phyloP scores from a whole-genome alignment of 176 grass and related monocot species.

The Secale cereale region DNA sequence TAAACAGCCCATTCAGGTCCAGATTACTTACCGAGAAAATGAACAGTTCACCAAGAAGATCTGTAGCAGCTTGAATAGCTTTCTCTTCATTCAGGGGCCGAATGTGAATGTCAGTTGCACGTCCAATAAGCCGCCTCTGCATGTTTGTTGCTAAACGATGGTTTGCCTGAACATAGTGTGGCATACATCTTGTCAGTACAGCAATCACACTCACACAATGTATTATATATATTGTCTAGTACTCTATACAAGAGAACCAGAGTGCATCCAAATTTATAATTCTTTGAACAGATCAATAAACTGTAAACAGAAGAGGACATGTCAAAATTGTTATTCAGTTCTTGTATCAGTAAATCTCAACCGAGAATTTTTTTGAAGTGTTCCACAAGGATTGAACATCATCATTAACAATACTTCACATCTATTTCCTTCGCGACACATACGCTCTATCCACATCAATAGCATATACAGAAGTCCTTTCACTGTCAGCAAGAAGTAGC shows the following conservation, averaged over 20 bases:
- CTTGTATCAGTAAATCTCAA: neutral
- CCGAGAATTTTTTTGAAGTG: neutral
- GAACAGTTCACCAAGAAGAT: constrained; percentile 85
- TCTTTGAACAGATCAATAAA: neutral
- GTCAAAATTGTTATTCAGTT: neutral
- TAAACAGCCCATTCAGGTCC: neutral
- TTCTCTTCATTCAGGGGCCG: constrained; percentile 89
- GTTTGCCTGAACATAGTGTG: constrained; percentile 52
- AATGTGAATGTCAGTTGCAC: constrained; percentile 64
- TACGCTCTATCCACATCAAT: neutral
- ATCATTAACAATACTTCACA: neutral
- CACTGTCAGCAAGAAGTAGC: neutral
- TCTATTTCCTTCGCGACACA: neutral
- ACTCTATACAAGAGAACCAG: neutral
- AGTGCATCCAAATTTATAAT: neutral
- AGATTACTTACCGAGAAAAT: constrained; percentile 59
- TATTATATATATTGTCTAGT: neutral
- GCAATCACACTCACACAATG: neutral
- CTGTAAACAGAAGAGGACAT: neutral
- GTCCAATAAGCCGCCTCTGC: constrained; percentile 82
- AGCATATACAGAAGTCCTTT: constrained; percentile 6
- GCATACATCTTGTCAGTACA: constrained; percentile 23
- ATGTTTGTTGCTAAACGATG: constrained; percentile 89
- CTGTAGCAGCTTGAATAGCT: constrained; percentile 87
- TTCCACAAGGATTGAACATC: neutral